Evolutionary conservation across 2,329 filamentous ascomycete species (phyloP), one percentile per base, ranked within the genome.

Genomic region (Helotiales sp.): DNA sequence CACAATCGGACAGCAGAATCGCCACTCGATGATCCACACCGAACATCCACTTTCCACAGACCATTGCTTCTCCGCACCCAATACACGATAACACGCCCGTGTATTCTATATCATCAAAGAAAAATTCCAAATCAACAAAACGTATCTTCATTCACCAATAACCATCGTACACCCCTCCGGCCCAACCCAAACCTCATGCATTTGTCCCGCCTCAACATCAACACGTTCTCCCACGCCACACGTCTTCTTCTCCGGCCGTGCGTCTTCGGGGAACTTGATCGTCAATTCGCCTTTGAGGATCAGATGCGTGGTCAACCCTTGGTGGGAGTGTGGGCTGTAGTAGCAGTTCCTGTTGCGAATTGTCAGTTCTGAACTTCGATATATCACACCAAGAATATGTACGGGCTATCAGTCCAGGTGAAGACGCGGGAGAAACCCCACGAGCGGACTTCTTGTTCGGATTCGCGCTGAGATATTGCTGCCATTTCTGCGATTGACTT

Each of bases 391-490:
- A n/a, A n/a, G n/a, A n/a, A n/a, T n/a, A n/a, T n/a, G n/a, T 84
- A 92, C 89, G 89, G 87, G 24, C 82, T 80, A 78, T 93, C 91
- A 7, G 85, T 88, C 90, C 90, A 93, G 2, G 89, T 92, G 70
- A 91, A 91, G 74, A 91, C 89, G 59, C 88, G 82, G 2, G 77
- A 72, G 75, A 92, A 93, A 1, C 90, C 90, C 90, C 90, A 92
- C 1, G 85, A 86, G 40, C 83, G 83, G 28, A 93, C 90, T 74
- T 91, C 81, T 59, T 81, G 79, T 76, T 93, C 89, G 43, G 82
- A 80, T 47, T 86, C 81, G 66, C 75, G 78, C 63, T 78, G 81
- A 34, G 82, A 80, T 72, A 81, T 82, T 15, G 61, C 13, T 63
- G 66, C 28, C 72, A 74, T 75, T 24, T 26, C 63, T 43, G 55